Evolutionary conservation across 2,329 filamentous ascomycete species (phyloP).

Genomic region (Colletotrichum trifolii): DNA sequence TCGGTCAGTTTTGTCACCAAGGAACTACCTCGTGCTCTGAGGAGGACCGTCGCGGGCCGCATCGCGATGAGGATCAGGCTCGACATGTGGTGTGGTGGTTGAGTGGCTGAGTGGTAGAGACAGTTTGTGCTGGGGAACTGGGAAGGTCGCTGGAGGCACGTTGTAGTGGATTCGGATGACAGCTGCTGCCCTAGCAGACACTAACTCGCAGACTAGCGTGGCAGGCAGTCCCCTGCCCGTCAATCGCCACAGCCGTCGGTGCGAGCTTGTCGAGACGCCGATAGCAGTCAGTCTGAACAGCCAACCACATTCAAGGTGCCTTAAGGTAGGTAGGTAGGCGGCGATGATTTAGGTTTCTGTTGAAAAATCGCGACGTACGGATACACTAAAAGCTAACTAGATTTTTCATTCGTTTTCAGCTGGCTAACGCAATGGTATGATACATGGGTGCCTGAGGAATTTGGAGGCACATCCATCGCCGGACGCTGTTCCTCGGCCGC

Average conservation of each 20-base stretch:
- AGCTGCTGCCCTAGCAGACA: not conserved
- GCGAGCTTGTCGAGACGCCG: no score
- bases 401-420: no score
- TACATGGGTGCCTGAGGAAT: no score
- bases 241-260: not conserved
- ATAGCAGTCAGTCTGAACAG: not conserved
- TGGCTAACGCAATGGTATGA: no score
- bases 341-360: no score
- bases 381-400: no score
- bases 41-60: constrained; percentile 28
- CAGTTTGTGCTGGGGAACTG: constrained; percentile 3
- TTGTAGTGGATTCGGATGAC: constrained; percentile 5
- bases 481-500: no score
- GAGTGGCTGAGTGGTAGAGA: constrained; percentile 4
- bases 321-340: no score
- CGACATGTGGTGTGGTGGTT: constrained; percentile 6
- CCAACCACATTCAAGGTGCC: not conserved
- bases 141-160: constrained; percentile 16
- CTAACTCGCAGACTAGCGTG: constrained; percentile 3
- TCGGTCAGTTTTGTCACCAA: constrained; percentile 25
- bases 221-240: constrained; percentile 19
- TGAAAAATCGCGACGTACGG: no score
- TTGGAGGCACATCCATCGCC: no score
- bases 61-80: constrained; percentile 24
- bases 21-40: constrained; percentile 5